phyloP scores from a whole-genome alignment of 306 rosid genomes.

The Prinsepia uniflora region DNA sequence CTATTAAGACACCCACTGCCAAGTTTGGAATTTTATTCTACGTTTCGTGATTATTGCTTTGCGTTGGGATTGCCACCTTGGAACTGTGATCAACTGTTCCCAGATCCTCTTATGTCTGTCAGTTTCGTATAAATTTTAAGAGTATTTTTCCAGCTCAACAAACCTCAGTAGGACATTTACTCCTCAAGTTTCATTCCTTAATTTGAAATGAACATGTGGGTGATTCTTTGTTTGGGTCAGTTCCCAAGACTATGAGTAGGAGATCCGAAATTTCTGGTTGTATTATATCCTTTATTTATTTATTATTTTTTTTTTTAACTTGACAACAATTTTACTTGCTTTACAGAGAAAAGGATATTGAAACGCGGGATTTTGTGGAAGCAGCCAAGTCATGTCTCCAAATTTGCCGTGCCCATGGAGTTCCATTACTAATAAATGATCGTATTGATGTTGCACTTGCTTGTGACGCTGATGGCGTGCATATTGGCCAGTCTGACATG shows the following conservation, averaged over 20 bases:
- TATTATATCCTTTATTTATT: background rate
- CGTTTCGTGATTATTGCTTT: background rate
- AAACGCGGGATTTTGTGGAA: slow-evolving; percentile 65
- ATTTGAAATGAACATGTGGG: background rate
- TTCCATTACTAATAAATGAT: slow-evolving; percentile 78
- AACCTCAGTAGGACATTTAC: background rate
- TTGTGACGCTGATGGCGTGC: slow-evolving; percentile 90
- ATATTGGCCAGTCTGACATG: slow-evolving; percentile 94
- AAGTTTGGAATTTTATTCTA: background rate
- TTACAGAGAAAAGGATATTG: slow-evolving; percentile 80
- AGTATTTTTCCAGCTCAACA: background rate
- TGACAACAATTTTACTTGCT: background rate
- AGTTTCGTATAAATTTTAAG: background rate
- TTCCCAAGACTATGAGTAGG: background rate
- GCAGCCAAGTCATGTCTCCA: slow-evolving; percentile 69
- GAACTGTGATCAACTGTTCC: background rate
- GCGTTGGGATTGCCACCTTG: background rate
- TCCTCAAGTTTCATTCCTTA: background rate
- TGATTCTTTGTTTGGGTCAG: background rate
- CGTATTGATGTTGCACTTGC: slow-evolving; percentile 85
- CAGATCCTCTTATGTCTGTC: background rate
- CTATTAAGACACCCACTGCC: background rate
- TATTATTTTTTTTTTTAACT: no score
- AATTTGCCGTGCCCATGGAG: slow-evolving; percentile 65
- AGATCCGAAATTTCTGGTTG: background rate